A percentile compares a stretch with the other conserved stretches of the same genome.
Conservation (phyloP, 306 rosid genomes). For the Cicer bijugum region DNA sequence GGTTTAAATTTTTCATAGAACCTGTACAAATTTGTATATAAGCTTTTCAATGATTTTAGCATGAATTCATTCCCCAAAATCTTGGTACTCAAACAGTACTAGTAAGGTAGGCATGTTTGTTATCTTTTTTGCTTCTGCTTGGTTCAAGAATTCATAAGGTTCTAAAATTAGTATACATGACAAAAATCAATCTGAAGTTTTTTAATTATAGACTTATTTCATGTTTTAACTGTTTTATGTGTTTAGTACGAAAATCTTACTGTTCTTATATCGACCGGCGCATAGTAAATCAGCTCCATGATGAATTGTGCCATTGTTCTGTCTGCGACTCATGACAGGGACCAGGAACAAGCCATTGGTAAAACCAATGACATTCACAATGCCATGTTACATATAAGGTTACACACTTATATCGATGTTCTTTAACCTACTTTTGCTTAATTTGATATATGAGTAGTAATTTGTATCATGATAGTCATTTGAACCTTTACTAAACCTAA, state of each 20-base stretch:
- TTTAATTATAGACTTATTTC: too few species aligned
- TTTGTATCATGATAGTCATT: conserved; percentile 76
- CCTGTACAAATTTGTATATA: background rate
- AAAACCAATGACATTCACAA: conserved; percentile 78
- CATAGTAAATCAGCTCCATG: conserved; percentile 46
- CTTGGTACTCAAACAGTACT: background rate
- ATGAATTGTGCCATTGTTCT: conserved; percentile 46
- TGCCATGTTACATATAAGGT: conserved; percentile 62
- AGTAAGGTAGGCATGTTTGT: background rate
- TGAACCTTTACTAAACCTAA: conserved; percentile 85
- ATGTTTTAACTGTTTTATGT: too few species aligned
- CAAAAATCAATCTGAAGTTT: too few species aligned
- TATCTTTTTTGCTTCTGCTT: background rate
- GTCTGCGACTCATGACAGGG: conserved; percentile 68
- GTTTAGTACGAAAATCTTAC: too few species aligned
- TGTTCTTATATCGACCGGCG: too few species aligned
- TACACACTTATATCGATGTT: conserved; percentile 26
- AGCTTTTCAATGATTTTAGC: background rate
- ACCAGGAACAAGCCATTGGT: conserved; percentile 64
- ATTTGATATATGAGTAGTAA: too few species aligned
- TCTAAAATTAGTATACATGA: too few species aligned
- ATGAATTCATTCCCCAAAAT: background rate
- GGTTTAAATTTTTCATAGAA: background rate
- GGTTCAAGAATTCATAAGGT: background rate
- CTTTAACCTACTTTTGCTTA: too few species aligned